Evolutionary conservation across 208 protist species (phyloP), one percentile per base, ranked within the genome.

Genomic region (Trypanosoma caninum): DNA sequence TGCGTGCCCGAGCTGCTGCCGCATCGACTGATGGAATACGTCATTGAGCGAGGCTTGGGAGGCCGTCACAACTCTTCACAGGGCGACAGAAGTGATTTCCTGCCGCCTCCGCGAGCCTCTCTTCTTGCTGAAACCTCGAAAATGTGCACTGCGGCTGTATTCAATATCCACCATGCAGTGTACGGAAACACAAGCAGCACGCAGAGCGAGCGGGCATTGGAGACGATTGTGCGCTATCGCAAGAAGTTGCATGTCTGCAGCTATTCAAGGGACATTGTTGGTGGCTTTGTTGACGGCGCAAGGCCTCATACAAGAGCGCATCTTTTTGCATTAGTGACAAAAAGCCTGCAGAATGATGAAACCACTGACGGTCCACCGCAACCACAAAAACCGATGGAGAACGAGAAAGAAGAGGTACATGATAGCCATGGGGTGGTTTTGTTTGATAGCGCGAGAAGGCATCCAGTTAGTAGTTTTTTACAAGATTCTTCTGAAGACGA

Each of bases 11-110:
- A 72, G 50, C 13, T 48, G 14, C 62, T 84, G 51, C 72, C 69
- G 11, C 64, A 79, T 57, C 71, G 56, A n/a, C 60, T 93, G 22
- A 34, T 93, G 46, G 74, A 82, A 44, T 87, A 90, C 59, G 76
- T 93, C 9, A 69, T 93, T 69, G 45, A 46, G 27, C 37, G 53
- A 18, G 69, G 79, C 42, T 62, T 83, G 0, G 82, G 82, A 20
- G 87, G 87, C 9, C 63, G 74, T 31, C 80, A 87, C 58, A 90
- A 88, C 63, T 67, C 78, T 0, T 34, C 38, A 13, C 35, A 54
- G 10, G 41, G 22, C 46, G 50, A 30, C 37, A 20, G 0, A 34
- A 35, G 20, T 9, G 23, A 59, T 28, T 33, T 37, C 22, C 23
- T 31, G 18, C 9, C 47, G 22, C 31, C 31, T 11, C 13, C 37